Evolutionary conservation across 208 protist genomes (phyloP).

Genomic region (Blastocrithidia nonstop): DNA sequence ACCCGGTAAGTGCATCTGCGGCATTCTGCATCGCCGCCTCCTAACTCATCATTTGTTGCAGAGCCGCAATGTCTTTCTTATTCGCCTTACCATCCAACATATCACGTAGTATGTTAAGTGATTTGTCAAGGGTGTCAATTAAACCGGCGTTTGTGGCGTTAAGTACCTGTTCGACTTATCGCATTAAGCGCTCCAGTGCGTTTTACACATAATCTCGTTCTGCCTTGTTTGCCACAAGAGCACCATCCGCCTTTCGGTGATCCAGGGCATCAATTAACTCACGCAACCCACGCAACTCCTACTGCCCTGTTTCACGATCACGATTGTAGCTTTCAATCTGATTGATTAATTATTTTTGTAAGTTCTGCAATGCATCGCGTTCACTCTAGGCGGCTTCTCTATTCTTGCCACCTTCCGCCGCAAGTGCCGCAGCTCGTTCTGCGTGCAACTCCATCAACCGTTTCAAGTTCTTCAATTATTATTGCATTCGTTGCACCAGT

Average conservation of each 20-base stretch:
- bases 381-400: not conserved
- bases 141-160: constrained; percentile 83
- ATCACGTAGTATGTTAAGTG: constrained; percentile 77
- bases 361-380: constrained; percentile 17
- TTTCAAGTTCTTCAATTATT: constrained; percentile 42
- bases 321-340: constrained; percentile 5
- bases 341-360: constrained; percentile 44
- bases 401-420: not conserved
- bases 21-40: constrained; percentile 11
- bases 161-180: constrained; percentile 85
- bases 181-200: constrained; percentile 80
- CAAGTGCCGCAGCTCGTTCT: constrained; percentile 5
- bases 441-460: constrained; percentile 33
- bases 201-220: constrained; percentile 87
- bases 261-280: constrained; percentile 63
- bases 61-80: constrained; percentile 61
- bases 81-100: constrained; percentile 84
- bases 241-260: constrained; percentile 73
- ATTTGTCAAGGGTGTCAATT: constrained; percentile 84
- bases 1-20: constrained; percentile 66
- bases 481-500: constrained; percentile 47
- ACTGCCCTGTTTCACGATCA: constrained; percentile 7
- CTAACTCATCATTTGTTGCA: constrained; percentile 52
- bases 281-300: constrained; percentile 34
- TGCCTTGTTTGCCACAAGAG: constrained; percentile 81